Percentiles rank a stretch among this genome's conserved stretches.
phyloP scores from a whole-genome alignment of 371 early-diverging fungal species.

The Gilbertella persicaria region DNA sequence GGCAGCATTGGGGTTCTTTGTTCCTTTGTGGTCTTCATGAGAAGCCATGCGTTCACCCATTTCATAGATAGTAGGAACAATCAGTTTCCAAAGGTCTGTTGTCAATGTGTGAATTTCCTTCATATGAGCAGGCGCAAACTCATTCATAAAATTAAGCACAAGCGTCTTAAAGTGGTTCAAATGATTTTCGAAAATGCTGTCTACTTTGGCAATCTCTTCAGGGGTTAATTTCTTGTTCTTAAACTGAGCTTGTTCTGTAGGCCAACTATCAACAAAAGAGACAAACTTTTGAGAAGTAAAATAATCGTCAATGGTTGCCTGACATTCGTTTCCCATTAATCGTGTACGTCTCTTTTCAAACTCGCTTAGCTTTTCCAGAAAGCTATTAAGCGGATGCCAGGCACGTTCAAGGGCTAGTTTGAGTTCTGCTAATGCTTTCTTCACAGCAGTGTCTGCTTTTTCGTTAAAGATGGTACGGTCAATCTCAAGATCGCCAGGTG shows the following conservation, averaged over 20 bases:
- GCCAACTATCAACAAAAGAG: constrained; percentile 40
- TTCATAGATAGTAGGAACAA: constrained; percentile 40
- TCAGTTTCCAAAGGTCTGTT: constrained; percentile 37
- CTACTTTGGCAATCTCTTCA: constrained; percentile 51
- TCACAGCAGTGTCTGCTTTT: constrained; percentile 45
- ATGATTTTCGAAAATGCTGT: constrained; percentile 51
- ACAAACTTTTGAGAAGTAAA: constrained; percentile 26
- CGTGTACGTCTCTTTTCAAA: constrained; percentile 33
- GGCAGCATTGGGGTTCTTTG: constrained; percentile 1
- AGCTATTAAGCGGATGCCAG: constrained; percentile 51
- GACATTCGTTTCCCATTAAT: constrained; percentile 41
- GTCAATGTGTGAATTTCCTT: constrained; percentile 28
- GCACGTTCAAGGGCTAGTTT: constrained; percentile 30
- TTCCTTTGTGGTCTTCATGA: constrained; percentile 5
- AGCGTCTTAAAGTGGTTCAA: constrained; percentile 34
- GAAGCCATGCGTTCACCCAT: constrained; percentile 43
- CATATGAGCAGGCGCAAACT: constrained; percentile 35
- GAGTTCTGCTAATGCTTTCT: constrained; percentile 39
- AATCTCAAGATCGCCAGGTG: constrained; percentile 72
- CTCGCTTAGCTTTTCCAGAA: constrained; percentile 42
- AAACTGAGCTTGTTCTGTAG: constrained; percentile 4
- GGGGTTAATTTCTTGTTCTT: constrained; percentile 30
- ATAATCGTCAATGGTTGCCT: constrained; percentile 32
- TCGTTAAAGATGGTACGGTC: constrained; percentile 72
- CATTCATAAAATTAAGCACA: constrained; percentile 23